phyloP scores from a whole-genome alignment of 1,284 basidiomycete species.

The Ganoderma lingzhi region DNA sequence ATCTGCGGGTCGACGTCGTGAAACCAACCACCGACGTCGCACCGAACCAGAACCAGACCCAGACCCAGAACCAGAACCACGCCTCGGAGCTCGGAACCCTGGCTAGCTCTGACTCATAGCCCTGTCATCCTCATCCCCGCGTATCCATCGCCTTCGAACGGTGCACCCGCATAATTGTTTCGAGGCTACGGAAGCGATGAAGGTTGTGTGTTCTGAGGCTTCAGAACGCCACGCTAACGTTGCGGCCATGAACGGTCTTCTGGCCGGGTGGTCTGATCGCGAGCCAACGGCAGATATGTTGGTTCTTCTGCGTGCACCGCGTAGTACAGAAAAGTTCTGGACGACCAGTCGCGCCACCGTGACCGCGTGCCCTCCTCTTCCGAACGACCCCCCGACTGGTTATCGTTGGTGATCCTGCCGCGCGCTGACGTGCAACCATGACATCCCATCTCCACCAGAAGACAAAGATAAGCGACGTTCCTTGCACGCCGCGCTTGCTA shows the following conservation, averaged over 20 bases:
- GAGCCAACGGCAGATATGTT: not conserved
- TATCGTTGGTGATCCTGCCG: not conserved
- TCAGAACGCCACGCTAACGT: not conserved
- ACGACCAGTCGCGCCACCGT: too few species aligned
- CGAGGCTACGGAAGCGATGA: not conserved
- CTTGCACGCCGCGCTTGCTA: not conserved
- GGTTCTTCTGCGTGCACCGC: not conserved
- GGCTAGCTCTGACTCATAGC: too few species aligned
- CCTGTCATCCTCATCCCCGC: too few species aligned
- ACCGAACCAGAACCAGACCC: not conserved
- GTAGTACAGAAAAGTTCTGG: too few species aligned
- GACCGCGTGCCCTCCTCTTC: too few species aligned
- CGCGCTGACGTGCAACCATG: not conserved
- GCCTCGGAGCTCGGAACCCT: too few species aligned
- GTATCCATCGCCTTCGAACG: not conserved
- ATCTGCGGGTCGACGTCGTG: not conserved
- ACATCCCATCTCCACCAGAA: not conserved
- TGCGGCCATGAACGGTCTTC: not conserved
- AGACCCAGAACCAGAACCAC: too few species aligned
- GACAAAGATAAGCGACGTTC: not conserved
- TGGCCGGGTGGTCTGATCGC: not conserved
- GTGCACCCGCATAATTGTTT: not conserved
- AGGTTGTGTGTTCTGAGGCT: not conserved
- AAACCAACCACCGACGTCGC: not conserved
- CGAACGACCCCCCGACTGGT: not conserved